Percentiles rank a stretch among this genome's conserved stretches.
Conservation (phyloP, 129 eudicot species). For the Scalesia atractyloides region DNA sequence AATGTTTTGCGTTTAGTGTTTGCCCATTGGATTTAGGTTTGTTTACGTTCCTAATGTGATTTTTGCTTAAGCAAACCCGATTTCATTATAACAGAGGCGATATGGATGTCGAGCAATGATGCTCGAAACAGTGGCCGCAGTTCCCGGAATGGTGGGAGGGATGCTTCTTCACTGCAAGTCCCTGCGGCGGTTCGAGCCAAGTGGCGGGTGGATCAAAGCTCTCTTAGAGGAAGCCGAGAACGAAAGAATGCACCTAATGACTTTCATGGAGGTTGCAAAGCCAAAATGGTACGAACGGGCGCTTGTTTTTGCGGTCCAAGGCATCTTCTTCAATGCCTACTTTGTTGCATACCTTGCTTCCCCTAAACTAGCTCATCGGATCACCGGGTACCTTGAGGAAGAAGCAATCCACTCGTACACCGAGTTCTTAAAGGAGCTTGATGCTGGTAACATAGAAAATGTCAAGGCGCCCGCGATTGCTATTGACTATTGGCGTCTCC, state of each 20-base stretch:
- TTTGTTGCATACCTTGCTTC: constrained; percentile 68
- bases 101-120: constrained; percentile 99
- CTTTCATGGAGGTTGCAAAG: constrained; percentile 89
- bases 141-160: constrained; percentile 99
- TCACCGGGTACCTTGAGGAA: constrained; percentile 91
- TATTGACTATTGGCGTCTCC: constrained; percentile 92
- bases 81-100: constrained; percentile 52
- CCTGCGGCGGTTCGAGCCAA: constrained; percentile 81
- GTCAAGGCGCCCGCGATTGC: constrained; percentile 98
- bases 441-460: constrained; percentile 77
- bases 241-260: constrained; percentile 97
- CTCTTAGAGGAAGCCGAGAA: constrained; percentile 92
- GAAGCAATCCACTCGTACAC: constrained; percentile 98
- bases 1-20: too few relatives aligned
- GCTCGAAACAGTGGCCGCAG: constrained; percentile 97
- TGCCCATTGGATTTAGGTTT: too few relatives aligned
- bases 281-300: constrained; percentile 93
- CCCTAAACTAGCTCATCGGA: constrained; percentile 84
- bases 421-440: constrained; percentile 91
- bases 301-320: constrained; percentile 86
- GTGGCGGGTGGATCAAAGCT: constrained; percentile 98
- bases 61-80: background rate
- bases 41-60: background rate
- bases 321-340: constrained; percentile 89
- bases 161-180: constrained; percentile 94